These are phyloP conservation scores for Somion occarium DNA, from an alignment of 1,284 basidiomycete genomes.

Conservation along the genomic window DNA sequence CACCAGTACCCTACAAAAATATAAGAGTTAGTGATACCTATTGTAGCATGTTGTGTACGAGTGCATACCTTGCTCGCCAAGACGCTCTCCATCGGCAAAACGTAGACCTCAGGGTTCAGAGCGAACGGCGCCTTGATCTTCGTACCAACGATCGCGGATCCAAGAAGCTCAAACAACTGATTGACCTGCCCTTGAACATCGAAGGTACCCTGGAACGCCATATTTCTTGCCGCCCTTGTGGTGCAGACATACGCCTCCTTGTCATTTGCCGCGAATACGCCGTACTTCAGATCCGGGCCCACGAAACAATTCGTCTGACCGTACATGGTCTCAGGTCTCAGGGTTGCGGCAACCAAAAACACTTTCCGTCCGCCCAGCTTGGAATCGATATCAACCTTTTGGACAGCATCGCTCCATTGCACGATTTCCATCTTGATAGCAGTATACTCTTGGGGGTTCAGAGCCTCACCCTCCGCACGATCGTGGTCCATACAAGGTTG, in stretches of 20 bases:
- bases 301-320: conserved; percentile 99
- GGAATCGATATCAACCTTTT: conserved; percentile 52
- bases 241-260: conserved; percentile 90
- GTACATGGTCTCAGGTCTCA: conserved; percentile 98
- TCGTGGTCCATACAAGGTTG: conserved; percentile 99
- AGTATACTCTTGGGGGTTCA: conserved; percentile 97
- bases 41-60: background rate
- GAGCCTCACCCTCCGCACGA: conserved; percentile 90
- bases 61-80: conserved; percentile 78
- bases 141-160: conserved; percentile 82
- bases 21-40: conserved; percentile 2
- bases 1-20: conserved; percentile 79
- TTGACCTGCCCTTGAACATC: conserved; percentile 66
- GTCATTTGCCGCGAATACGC: conserved; percentile 85
- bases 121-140: conserved; percentile 89
- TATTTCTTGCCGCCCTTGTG: conserved; percentile 89
- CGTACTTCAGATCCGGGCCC: conserved; percentile 88
- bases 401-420: conserved; percentile 69
- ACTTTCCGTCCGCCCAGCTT: conserved; percentile 79
- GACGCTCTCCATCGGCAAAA: conserved; percentile 97
- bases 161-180: conserved; percentile 75
- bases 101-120: conserved; percentile 84
- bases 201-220: conserved; percentile 92
- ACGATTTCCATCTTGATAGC: conserved; percentile 93
- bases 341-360: conserved; percentile 91